Evolutionary conservation across 225 moss, liverwort and hornwort species (phyloP), one percentile per base, ranked within the genome.

Genomic region (Thuidium tamariscinum): DNA sequence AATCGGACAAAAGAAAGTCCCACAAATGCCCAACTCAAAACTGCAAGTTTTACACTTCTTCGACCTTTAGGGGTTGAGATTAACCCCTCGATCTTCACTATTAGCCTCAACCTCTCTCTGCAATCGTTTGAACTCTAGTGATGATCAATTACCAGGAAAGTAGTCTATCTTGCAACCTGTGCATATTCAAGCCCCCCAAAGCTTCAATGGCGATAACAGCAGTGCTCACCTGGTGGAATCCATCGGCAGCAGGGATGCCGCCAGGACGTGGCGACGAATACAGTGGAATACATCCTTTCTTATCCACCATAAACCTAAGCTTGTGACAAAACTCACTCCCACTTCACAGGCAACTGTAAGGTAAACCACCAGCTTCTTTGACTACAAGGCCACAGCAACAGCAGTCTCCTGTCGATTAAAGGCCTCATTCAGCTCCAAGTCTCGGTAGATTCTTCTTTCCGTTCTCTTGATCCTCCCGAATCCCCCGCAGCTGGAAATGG

Each of bases 231-330:
- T 91, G 91, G 87, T 86, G 90, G 85, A 83, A 81, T 81, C 93
- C 93, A 90, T 91, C 88, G 90, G 83, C 79, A 84, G 85, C 63
- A 87, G 83, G 77, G 49, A 49, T 52, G 80, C 79, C 85, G 83
- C 92, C 89, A 86, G 83, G 72, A 74, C 64, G 81, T 23, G 89
- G 56, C 55, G 48, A 86, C 62, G 80, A 67, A 87, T 82, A 56
- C 68, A 54, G 22, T 54, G 85, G 82, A 85, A 83, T 59, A 77
- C 91, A 91, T 91, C 49, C 73, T 84, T 92, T 92, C 26, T 88
- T 84, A 46, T 92, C 91, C 88, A 92, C 87, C 92, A 92, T 90
- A 92, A 89, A 89, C 85, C 57, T 87, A 83, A 70, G 64, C 86
- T 86, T 74, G 63, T 12, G 42, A 69, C 57, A 84, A 36, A 74